These are phyloP conservation scores for Cryptosporidium viatorum DNA, from an alignment of 169 alveolate genomes.

Conservation along the genomic window DNA sequence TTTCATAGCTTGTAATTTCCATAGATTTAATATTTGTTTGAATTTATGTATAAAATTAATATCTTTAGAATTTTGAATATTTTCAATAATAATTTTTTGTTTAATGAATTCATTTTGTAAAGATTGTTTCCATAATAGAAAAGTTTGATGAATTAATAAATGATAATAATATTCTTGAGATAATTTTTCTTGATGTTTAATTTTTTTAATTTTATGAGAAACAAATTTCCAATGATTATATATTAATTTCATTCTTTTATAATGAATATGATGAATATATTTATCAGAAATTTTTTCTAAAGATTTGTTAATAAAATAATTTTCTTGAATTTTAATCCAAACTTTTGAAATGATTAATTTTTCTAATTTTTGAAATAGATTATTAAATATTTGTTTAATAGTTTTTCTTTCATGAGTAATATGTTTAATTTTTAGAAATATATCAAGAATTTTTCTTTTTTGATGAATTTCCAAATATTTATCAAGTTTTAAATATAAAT, in stretches of 20 bases:
- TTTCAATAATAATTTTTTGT: background rate
- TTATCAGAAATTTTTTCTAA: slow-evolving; percentile 21
- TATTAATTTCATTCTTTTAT: background rate
- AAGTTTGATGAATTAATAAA: background rate
- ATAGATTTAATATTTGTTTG: background rate
- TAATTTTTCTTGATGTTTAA: background rate
- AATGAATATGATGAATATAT: background rate
- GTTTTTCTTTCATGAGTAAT: background rate
- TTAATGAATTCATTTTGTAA: background rate
- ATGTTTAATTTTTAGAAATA: background rate
- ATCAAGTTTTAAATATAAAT: background rate
- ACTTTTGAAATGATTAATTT: background rate
- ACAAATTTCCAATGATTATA: slow-evolving; percentile 36
- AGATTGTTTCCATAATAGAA: slow-evolving; percentile 3
- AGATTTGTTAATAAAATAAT: background rate
- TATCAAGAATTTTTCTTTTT: background rate
- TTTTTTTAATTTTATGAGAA: background rate
- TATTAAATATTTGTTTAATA: background rate
- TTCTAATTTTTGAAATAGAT: background rate
- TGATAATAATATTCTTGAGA: background rate
- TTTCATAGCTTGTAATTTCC: background rate
- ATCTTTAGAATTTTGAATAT: background rate
- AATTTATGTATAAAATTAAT: background rate
- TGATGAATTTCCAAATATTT: background rate
- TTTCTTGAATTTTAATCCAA: slow-evolving; percentile 5